These are phyloP conservation scores for Apiotrichum laibachii DNA, from an alignment of 1,284 basidiomycete species.

Conservation along the genomic window DNA sequence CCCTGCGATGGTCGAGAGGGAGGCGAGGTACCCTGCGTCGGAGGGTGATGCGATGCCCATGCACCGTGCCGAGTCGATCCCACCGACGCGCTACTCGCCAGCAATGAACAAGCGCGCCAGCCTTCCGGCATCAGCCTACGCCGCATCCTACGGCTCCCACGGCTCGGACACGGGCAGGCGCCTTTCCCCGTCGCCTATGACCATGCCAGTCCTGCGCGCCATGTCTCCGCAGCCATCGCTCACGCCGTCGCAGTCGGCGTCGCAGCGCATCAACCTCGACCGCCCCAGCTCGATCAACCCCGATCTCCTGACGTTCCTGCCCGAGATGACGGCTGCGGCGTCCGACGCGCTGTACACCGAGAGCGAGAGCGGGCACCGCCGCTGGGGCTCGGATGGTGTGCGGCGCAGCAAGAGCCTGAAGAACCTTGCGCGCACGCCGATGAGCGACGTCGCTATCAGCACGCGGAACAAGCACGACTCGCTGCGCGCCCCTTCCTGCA, in stretches of 20 bases:
- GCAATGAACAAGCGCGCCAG: too few relatives aligned
- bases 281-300: conserved; percentile 45
- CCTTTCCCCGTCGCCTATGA: not conserved
- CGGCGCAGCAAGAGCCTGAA: conserved; percentile 1
- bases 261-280: conserved; percentile 28
- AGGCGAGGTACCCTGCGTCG: too few relatives aligned
- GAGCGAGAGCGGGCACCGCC: not conserved
- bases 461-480: too few relatives aligned
- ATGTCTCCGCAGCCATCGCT: not conserved
- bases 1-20: too few relatives aligned
- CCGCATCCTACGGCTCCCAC: too few relatives aligned
- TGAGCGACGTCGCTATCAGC: not conserved
- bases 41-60: too few relatives aligned
- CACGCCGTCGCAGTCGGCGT: conserved; percentile 7
- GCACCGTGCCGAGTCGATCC: too few relatives aligned
- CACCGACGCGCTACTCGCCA: too few relatives aligned
- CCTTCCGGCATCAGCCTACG: too few relatives aligned
- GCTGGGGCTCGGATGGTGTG: not conserved
- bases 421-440: not conserved
- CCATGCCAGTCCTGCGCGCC: conserved; percentile 3
- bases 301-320: conserved; percentile 45
- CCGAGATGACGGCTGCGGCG: conserved; percentile 43
- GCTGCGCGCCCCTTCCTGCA: not conserved
- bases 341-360: conserved; percentile 22
- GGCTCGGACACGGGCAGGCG: too few relatives aligned